Evolutionary conservation across 176 grass and related monocot genomes (phyloP), one percentile per base, ranked within the genome.

Genomic region (Bolboschoenus planiculmis): DNA sequence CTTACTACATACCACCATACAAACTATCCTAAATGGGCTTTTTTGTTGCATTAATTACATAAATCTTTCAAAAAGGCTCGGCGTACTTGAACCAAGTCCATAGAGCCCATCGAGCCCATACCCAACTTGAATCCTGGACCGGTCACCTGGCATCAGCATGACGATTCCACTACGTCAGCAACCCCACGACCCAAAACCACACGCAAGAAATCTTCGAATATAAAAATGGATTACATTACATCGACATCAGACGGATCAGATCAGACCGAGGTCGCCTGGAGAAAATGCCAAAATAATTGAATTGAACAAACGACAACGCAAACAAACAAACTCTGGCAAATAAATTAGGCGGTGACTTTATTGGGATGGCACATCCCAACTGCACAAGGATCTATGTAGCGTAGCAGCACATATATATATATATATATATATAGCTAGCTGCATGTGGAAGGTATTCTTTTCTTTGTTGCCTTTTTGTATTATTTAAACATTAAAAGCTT

Each of bases 291-390:
- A 74, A 31, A 61, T 61, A 2, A 53, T 48, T 48, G 14, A 10
- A 13, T 48, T 48, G 6, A 47, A n/a, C 11, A 0, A 1, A 48
- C 2, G 34, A 35, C 37, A 48, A 48, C 6, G 34, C 65, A 77
- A 47, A 53, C 46, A 42, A 70, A 42, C 46, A 77, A 48, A 53
- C 26, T 50, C 27, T 53, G 9, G 72, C 60, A 46, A 82, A 82
- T 82, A 44, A 82, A 82, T 82, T 46, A 82, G 39, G 56, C 80
- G 58, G 56, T 47, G 56, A 82, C 80, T 82, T 82, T 62, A 81
- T 37, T 81, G 5, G 40, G n/a, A 48, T 81, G 46, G 55, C 35
- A 26, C 3, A 80, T 16, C 20, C n/a, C 30, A 71, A 34, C 68
- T 46, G 23, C 56, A 59, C 56, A 59, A 59, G 23, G 21, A 24